Base-by-base conservation (phyloP, 805 yeast genomes). In the Candida dajiaensis region DNA sequence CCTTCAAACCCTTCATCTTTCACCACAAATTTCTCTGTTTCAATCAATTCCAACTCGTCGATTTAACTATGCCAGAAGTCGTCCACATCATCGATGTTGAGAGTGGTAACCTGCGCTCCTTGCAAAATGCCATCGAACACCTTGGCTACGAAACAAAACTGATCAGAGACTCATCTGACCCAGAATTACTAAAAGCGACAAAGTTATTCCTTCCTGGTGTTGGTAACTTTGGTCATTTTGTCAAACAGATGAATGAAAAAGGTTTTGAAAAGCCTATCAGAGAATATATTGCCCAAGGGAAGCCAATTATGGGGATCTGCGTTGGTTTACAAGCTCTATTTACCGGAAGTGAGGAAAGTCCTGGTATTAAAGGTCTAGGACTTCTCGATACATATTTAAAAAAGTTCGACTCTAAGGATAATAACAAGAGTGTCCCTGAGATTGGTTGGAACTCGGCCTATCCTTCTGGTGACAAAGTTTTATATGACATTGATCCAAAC, bases 211-310 rank as follows among this genome's bases (percentile, higher is more conserved):
- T 94, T 21, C 99, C 99, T 8, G 99, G 99, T 23, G 99, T 94
- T 16, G 99, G 99, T 12, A 92, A 89, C 63, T 95, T 80, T 65
- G 99, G 97, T 40, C 98, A 94, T 63, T 90, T 92, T 63, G 89
- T 90, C 50, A 78, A 78, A 44, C 80, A 85, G 55, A 65, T 94
- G 40, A 72, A 71, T 41, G 70, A 70, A 4, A 74, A 85, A 48
- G 78, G 81, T 0, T 80, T 92, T 50, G 79, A 73, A 13, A 75
- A 70, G 33, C 95, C 95, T 0, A 68, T 95, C 22, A 69, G 67
- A 44, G 65, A 74, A 40, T 89, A 88, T 58, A 81, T 90, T 33
- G 66, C 71, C 8, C 70, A 85, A n/a, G 97, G 96, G 1, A 80
- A 80, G 57, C 88, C 95, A 15, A 68, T 94, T 25, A 88, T 94